Conservation (phyloP, 768 basidiomycete genomes). For the Agaricus sinodeliciosus region DNA sequence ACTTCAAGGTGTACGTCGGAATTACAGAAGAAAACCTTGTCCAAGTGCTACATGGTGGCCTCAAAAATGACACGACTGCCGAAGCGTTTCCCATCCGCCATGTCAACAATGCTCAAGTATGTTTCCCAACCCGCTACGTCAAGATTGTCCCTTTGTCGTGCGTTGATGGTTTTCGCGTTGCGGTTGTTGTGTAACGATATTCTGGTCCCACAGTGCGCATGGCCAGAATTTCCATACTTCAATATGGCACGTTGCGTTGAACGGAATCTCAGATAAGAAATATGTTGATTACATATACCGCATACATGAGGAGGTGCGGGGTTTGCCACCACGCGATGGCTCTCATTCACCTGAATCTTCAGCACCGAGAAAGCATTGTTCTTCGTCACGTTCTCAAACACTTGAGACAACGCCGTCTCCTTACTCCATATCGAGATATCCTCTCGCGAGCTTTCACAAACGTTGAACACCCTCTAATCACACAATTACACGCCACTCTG, state of each 20-base stretch:
- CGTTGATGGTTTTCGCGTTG: slow-evolving; percentile 17
- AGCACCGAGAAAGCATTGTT: slow-evolving; percentile 64
- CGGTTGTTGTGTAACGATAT: neutral
- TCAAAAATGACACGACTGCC: slow-evolving; percentile 58
- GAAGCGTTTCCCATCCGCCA: slow-evolving; percentile 62
- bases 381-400: slow-evolving; percentile 70
- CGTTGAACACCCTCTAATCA: slow-evolving; percentile 67
- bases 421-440: slow-evolving; percentile 58
- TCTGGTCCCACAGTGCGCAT: slow-evolving; percentile 45
- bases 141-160: slow-evolving; percentile 75
- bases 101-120: slow-evolving; percentile 47
- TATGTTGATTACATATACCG: slow-evolving; percentile 49
- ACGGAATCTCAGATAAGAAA: slow-evolving; percentile 49
- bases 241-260: slow-evolving; percentile 66
- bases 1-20: slow-evolving; percentile 70
- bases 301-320: slow-evolving; percentile 58
- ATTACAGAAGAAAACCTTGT: slow-evolving; percentile 58
- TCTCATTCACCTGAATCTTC: slow-evolving; percentile 3
- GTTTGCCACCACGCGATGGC: neutral
- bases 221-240: slow-evolving; percentile 71
- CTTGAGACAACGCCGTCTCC: slow-evolving; percentile 66
- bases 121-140: slow-evolving; percentile 60
- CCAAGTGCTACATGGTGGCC: slow-evolving; percentile 53
- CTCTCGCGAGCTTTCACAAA: slow-evolving; percentile 46
- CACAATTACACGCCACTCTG: slow-evolving; percentile 53